Conservation (phyloP, 768 basidiomycete species). For the Russula sp. region DNA sequence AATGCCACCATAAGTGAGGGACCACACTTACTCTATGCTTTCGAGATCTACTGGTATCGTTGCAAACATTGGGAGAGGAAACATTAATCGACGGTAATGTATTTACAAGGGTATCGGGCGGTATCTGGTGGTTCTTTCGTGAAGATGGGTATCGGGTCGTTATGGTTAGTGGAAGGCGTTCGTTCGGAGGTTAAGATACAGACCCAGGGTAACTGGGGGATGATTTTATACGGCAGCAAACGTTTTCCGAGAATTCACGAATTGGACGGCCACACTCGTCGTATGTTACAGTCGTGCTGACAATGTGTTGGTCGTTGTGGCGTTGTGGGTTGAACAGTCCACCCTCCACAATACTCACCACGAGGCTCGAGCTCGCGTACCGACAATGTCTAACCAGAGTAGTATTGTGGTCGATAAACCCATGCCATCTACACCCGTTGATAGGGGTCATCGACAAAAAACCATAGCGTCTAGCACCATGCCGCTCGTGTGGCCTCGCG, state of each 20-base stretch:
- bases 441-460: not conserved
- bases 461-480: not conserved
- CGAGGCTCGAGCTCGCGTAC: not conserved
- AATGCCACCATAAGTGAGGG: not conserved
- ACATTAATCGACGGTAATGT: not conserved
- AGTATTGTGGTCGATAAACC: not conserved
- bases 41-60: conserved; percentile 4
- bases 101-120: conserved; percentile 3
- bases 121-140: not conserved
- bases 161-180: not conserved
- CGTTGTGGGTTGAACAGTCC: not conserved
- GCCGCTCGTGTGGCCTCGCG: conserved; percentile 32
- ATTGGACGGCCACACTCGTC: not conserved
- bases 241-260: not conserved
- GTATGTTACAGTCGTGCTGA: not conserved
- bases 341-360: conserved; percentile 4
- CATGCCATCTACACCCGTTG: not conserved
- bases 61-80: conserved; percentile 15
- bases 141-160: conserved; percentile 8
- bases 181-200: not conserved
- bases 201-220: not conserved
- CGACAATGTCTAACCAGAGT: not conserved
- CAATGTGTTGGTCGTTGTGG: conserved; percentile 12
- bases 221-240: conserved; percentile 9
- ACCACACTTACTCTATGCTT: conserved; percentile 10